Conservation (phyloP, 2,329 filamentous ascomycete genomes). For the Eurotiales sp. region DNA sequence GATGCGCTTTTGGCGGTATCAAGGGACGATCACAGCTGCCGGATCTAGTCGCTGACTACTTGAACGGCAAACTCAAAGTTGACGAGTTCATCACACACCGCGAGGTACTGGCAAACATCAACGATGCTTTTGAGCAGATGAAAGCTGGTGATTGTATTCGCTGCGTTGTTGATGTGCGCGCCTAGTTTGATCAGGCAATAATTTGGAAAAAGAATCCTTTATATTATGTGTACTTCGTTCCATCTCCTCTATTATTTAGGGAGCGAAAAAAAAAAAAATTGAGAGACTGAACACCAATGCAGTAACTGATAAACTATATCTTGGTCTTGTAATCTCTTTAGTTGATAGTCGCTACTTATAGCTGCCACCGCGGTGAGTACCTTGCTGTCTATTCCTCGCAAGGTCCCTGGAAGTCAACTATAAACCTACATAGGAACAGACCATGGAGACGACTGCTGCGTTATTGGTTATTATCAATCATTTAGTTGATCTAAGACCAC, state of each 20-base stretch:
- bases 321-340: too few species aligned
- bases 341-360: too few species aligned
- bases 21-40: slow-evolving; percentile 94
- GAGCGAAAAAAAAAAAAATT: not conserved
- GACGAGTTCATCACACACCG: slow-evolving; percentile 99
- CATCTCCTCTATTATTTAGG: too few species aligned
- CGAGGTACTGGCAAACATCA: slow-evolving; percentile 77
- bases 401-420: too few species aligned
- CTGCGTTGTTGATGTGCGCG: slow-evolving; percentile 72
- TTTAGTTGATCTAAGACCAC: too few species aligned
- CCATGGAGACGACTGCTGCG: too few species aligned
- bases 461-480: too few species aligned
- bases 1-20: slow-evolving; percentile 95
- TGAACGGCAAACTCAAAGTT: slow-evolving; percentile 86
- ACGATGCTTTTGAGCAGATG: slow-evolving; percentile 88
- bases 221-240: not conserved
- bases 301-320: not conserved
- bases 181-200: slow-evolving; percentile 15
- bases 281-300: not conserved
- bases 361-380: too few species aligned
- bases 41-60: slow-evolving; percentile 82
- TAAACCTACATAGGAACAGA: too few species aligned
- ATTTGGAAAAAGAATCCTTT: not conserved
- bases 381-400: too few species aligned
- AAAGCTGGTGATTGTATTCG: slow-evolving; percentile 96